A percentile compares a stretch with the other conserved stretches of the same genome.
phyloP scores from a whole-genome alignment of 2,329 filamentous ascomycete genomes.

The Aureobasidium uvarum region DNA sequence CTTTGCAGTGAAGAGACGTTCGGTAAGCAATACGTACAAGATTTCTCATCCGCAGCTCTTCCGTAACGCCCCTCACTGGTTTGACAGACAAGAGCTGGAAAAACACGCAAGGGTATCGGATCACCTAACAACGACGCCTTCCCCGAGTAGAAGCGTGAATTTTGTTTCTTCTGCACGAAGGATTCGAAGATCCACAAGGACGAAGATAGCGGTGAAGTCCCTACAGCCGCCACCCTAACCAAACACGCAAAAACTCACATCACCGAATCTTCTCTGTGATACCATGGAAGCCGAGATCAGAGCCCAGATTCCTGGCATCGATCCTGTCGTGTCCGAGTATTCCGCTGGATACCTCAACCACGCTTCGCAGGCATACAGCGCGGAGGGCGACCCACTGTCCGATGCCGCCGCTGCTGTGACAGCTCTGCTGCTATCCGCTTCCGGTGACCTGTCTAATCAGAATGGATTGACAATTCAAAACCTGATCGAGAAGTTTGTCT shows the following conservation, averaged over 20 bases:
- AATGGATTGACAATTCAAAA: slow-evolving; percentile 76
- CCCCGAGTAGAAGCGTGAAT: slow-evolving; percentile 15
- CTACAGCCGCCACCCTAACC: slow-evolving; percentile 23
- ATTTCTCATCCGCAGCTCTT: slow-evolving; percentile 15
- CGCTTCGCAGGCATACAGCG: slow-evolving; percentile 78
- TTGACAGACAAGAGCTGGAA: slow-evolving; percentile 22
- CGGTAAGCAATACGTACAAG: background rate
- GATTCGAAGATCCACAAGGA: slow-evolving; percentile 19
- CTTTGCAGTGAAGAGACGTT: background rate
- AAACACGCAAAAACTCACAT: slow-evolving; percentile 19
- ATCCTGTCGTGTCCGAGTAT: slow-evolving; percentile 42
- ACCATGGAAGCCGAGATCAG: slow-evolving; percentile 42
- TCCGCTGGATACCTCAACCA: slow-evolving; percentile 85
- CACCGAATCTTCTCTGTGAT: background rate
- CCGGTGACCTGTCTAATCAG: slow-evolving; percentile 69
- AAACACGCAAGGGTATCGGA: slow-evolving; percentile 9
- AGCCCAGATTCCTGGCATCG: slow-evolving; percentile 39
- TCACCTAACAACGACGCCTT: slow-evolving; percentile 9
- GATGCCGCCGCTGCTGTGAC: slow-evolving; percentile 83
- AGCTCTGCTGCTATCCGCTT: slow-evolving; percentile 90
- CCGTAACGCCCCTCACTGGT: slow-evolving; percentile 19
- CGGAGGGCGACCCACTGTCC: slow-evolving; percentile 73
- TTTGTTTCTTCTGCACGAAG: slow-evolving; percentile 7
- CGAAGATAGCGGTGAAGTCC: slow-evolving; percentile 20
- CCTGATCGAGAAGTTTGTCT: slow-evolving; percentile 86